These are phyloP conservation scores for Penstemon davidsonii DNA, from an alignment of 257 asterid species.

Conservation along the genomic window DNA sequence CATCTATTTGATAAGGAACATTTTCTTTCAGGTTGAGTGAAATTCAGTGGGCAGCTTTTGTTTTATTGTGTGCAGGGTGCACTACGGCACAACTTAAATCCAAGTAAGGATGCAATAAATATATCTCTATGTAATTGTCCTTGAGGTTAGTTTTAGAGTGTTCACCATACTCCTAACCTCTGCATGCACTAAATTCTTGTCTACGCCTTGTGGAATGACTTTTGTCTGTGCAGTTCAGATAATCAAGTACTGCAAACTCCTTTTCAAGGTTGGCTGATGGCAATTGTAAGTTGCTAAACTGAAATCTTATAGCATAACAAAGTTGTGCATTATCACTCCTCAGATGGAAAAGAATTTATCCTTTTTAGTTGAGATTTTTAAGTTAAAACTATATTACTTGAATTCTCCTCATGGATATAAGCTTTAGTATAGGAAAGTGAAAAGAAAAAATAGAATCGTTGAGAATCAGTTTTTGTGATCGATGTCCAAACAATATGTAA, in stretches of 20 bases:
- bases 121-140: slow-evolving; percentile 22
- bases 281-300: slow-evolving; percentile 75
- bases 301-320: slow-evolving; percentile 22
- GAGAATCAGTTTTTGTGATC: slow-evolving; percentile 15
- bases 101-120: slow-evolving; percentile 53
- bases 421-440: slow-evolving; percentile 21
- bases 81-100: slow-evolving; percentile 98
- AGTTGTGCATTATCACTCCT: slow-evolving; percentile 2
- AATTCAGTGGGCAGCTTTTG: slow-evolving; percentile 96
- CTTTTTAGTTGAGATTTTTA: slow-evolving; percentile 1
- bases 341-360: slow-evolving; percentile 10
- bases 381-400: background rate
- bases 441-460: slow-evolving; percentile 1
- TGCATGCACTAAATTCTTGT: slow-evolving; percentile 22
- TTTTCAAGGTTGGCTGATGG: slow-evolving; percentile 96
- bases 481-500: slow-evolving; percentile 12
- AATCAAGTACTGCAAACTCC: slow-evolving; percentile 88
- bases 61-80: slow-evolving; percentile 98
- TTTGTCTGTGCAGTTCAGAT: slow-evolving; percentile 63
- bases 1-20: slow-evolving; percentile 14
- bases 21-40: slow-evolving; percentile 74
- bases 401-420: slow-evolving; percentile 6
- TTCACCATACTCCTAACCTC: slow-evolving; percentile 2
- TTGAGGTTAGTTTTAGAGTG: slow-evolving; percentile 11
- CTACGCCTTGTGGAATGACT: slow-evolving; percentile 31